Conservation (phyloP, 73 alveolate species). For the Vitrella brassicaformis region DNA sequence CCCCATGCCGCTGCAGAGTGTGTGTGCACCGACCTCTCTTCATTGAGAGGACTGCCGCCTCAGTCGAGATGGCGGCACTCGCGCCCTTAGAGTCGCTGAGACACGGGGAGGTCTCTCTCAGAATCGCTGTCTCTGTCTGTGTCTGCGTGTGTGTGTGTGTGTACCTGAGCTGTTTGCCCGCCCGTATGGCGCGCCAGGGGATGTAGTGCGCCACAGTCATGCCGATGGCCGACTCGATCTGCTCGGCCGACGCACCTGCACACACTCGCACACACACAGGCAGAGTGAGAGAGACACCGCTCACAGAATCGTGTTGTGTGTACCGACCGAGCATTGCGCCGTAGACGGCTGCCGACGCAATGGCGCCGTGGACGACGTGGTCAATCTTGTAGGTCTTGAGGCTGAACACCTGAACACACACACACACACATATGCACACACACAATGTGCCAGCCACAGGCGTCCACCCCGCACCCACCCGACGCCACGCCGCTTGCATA, state of each 20-base stretch:
- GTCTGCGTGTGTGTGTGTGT: background rate
- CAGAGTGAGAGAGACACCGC: background rate
- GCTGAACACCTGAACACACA: conserved; percentile 11
- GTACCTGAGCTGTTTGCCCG: conserved; percentile 42
- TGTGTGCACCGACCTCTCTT: background rate
- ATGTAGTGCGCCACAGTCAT: conserved; percentile 80
- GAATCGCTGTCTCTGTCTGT: no score
- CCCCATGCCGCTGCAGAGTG: background rate
- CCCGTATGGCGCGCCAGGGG: conserved; percentile 90
- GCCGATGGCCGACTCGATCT: conserved; percentile 80
- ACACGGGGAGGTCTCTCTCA: background rate
- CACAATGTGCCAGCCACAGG: conserved; percentile 41
- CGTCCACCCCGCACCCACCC: no score
- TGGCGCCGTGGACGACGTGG: conserved; percentile 91
- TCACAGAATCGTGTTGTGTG: conserved; percentile 7
- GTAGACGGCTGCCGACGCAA: conserved; percentile 67
- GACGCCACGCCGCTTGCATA: no score
- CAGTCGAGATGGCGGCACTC: conserved; percentile 66
- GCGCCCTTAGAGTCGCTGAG: conserved; percentile 53
- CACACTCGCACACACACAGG: conserved; percentile 34
- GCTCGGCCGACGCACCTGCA: conserved; percentile 63
- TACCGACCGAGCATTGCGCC: conserved; percentile 63
- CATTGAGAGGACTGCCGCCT: conserved; percentile 64
- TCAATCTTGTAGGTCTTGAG: conserved; percentile 53
- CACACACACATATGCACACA: background rate